Evolutionary conservation across 1,284 basidiomycete species (phyloP), one percentile per base, ranked within the genome.

Genomic region (Salmacisia buchloeana): DNA sequence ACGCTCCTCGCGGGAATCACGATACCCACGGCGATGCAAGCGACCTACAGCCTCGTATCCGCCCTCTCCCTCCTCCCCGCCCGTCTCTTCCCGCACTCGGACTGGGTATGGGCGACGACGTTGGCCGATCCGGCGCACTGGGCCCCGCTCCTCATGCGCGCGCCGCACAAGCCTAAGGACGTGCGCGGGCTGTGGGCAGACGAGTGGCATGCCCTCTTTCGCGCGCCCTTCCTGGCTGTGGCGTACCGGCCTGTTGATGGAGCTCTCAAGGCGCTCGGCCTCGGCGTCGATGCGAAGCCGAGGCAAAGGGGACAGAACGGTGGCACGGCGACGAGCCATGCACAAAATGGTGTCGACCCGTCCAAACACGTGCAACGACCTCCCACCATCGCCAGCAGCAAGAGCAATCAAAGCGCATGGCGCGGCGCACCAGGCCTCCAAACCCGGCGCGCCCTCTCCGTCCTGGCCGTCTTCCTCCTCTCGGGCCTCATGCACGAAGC

Each of bases 401-500:
- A 38, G 18, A 13, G 58, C 57, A 5, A n/a, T 63, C 66, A 13
- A 35, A 54, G 33, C 34, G 41, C 0, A 21, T 58, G 2, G 67
- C 63, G 10, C 41, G 58, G 27, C 45, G 52, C 3, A 60, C 65
- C 1, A 12, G 49, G 49, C 13, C 23, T 15, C 13, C 23, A 33
- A 9, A 9, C 34, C 12, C 49, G 49, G 12, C 49, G 49, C 29
- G 69, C 49, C 0, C 61, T 68, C 6, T 41, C 27, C 41, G 45
- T 52, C 4, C 56, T 60, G 15, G 65, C 64, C 3, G 54, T 63
- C 1, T 71, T 71, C 23, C 6, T 64, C 13, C 58, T 49, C n/a
- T 71, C 70, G 7, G 66, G 62, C 18, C 34, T 67, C 13, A 7
- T 71, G 7, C 70, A 71, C 41, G 66, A 71, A 1, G 13, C 63